These are phyloP conservation scores for Cercospora beticola DNA, from an alignment of 2,329 filamentous ascomycete species.

Conservation along the genomic window DNA sequence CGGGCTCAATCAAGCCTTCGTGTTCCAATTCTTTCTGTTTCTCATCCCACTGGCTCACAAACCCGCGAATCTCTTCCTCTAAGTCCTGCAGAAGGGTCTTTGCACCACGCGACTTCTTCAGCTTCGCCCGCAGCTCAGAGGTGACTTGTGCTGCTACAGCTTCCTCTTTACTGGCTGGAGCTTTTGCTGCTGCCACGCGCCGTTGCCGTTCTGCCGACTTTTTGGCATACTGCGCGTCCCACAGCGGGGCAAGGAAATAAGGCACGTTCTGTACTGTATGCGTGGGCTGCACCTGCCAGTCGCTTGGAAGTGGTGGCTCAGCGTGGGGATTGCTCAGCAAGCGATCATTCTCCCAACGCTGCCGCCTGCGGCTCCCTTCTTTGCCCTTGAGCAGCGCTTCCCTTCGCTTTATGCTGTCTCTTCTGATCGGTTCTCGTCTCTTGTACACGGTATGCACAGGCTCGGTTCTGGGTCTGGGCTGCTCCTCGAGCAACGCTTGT, in stretches of 20 bases:
- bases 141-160: slow-evolving; percentile 60
- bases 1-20: slow-evolving; percentile 47
- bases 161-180: slow-evolving; percentile 50
- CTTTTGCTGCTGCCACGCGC: slow-evolving; percentile 47
- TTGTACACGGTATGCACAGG: slow-evolving; percentile 43
- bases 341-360: slow-evolving; percentile 94
- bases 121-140: slow-evolving; percentile 73
- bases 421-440: slow-evolving; percentile 56
- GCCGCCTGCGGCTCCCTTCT: slow-evolving; percentile 80
- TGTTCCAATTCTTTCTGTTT: slow-evolving; percentile 49
- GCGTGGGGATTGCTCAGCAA: slow-evolving; percentile 83
- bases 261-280: slow-evolving; percentile 76
- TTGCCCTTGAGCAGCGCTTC: slow-evolving; percentile 84
- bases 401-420: slow-evolving; percentile 64
- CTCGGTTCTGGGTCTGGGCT: slow-evolving; percentile 26
- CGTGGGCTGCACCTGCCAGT: slow-evolving; percentile 82
- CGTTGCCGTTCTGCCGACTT: slow-evolving; percentile 35
- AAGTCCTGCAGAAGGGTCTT: slow-evolving; percentile 77
- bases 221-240: slow-evolving; percentile 62
- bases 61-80: slow-evolving; percentile 78
- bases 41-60: slow-evolving; percentile 63
- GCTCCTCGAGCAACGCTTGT: slow-evolving; percentile 35
- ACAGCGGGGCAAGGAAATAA: slow-evolving; percentile 84
- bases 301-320: slow-evolving; percentile 74
- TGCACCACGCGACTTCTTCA: slow-evolving; percentile 78